Evolutionary conservation across 352 stramenopile genomes (phyloP), one percentile per base, ranked within the genome.

Genomic region (Phytophthora pisi): DNA sequence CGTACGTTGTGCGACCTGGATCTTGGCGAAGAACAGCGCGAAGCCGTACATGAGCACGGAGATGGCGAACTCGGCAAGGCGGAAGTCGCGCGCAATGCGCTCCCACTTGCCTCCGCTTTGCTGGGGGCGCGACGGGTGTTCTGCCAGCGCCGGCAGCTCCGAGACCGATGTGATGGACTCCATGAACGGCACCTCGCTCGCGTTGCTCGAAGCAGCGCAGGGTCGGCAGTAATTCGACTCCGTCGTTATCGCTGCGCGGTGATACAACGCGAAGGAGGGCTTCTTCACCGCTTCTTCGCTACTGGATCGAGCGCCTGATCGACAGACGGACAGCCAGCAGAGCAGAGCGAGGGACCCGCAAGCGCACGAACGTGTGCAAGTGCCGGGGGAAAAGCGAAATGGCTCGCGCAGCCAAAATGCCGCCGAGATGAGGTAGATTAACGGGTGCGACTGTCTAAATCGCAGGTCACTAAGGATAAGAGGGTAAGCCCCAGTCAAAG

Each of bases 1-100:
- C 74, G 62, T 72, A 81, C 74, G 74, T 62, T 81, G 62, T 3
- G 68, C 66, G 13, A 81, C 70, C 26, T 81, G 53, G 51, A 77
- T 73, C 30, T 71, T 70, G n/a, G 65, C 60, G 42, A 79, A 75
- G 64, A 79, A 72, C 51, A 78, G 63, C 10, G 74, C 72, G 10
- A 81, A 70, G 36, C 68, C 66, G 38, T 77, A 80, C 65, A 80
- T 76, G 16, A 80, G 23, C 31, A 69, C 57, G 23, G 72, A 72
- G 40, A 78, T 69, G 23, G 56, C 64, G 49, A 82, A 82, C 54
- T 82, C 75, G 1, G 62, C 28, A 24, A 72, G 30, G 18, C 75
- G 72, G 40, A 68, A 77, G 51, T 74, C 38, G 23, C 65, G 65
- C 28, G 64, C 43, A 6, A 77, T 28, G 26, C 57, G 58, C 23